phyloP scores from a whole-genome alignment of 495 filamentous ascomycete genomes.

The Lasiosphaeris hirsuta region DNA sequence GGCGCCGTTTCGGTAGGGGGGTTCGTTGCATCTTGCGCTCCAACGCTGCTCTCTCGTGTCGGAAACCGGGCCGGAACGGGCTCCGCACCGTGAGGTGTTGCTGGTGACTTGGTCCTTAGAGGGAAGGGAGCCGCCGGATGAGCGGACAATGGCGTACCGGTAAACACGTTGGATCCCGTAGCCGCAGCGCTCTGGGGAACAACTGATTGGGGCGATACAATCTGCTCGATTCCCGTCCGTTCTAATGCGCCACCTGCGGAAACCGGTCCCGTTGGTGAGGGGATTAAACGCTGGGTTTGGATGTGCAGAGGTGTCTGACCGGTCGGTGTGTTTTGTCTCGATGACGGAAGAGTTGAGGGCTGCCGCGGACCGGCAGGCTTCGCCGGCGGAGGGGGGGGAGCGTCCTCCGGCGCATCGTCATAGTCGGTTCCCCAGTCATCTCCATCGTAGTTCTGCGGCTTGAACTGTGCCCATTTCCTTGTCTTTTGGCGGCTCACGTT shows the following conservation, averaged over 20 bases:
- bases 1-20: conserved; percentile 17
- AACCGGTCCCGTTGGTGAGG: conserved; percentile 1
- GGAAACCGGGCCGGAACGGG: conserved; percentile 43
- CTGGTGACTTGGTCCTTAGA: conserved; percentile 16
- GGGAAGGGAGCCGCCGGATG: conserved; percentile 2
- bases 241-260: conserved; percentile 6
- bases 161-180: conserved; percentile 15
- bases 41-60: conserved; percentile 59
- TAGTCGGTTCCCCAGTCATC: conserved; percentile 91
- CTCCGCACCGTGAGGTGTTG: conserved; percentile 22
- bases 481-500: conserved; percentile 92
- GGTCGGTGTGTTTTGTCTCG: conserved; percentile 12
- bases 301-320: conserved; percentile 19
- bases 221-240: conserved; percentile 14
- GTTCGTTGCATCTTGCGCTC: conserved; percentile 38
- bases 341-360: conserved; percentile 15
- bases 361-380: conserved; percentile 26
- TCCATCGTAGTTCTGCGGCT: conserved; percentile 82
- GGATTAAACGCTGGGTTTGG: conserved; percentile 13
- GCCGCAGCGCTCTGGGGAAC: conserved; percentile 13
- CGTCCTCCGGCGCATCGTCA: conserved; percentile 60
- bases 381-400: conserved; percentile 39
- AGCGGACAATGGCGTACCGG: conserved; percentile 1
- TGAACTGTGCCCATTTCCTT: conserved; percentile 92
- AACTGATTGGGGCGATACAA: conserved; percentile 4